These are phyloP conservation scores for Neurospora sp. DNA, from an alignment of 495 filamentous ascomycete species.

Conservation along the genomic window DNA sequence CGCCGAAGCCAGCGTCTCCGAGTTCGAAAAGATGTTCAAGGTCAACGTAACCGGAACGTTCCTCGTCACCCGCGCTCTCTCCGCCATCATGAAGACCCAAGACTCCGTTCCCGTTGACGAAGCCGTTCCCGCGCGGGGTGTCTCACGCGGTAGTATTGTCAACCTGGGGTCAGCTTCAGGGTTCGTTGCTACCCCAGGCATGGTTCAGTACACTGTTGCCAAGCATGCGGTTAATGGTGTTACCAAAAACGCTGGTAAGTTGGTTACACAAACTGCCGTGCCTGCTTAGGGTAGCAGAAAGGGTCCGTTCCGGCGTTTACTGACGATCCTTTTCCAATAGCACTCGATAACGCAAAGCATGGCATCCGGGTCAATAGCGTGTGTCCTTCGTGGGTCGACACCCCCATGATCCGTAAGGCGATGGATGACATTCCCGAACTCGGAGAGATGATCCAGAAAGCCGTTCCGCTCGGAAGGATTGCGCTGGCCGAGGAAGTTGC, in stretches of 20 bases:
- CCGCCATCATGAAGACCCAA: not conserved
- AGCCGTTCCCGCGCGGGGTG: not conserved
- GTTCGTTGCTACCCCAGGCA: not conserved
- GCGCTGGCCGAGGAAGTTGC: not conserved
- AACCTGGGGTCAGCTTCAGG: not conserved
- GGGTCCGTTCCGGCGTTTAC: not conserved
- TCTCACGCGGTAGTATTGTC: not conserved
- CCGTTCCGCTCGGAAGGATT: not conserved
- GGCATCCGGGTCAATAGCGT: not conserved
- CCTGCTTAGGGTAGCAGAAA: not conserved
- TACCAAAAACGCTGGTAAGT: not conserved
- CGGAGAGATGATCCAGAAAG: not conserved
- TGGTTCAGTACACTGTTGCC: not conserved
- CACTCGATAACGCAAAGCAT: not conserved
- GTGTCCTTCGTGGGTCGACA: not conserved
- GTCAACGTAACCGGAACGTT: not conserved
- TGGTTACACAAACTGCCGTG: not conserved
- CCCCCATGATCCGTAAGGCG: not conserved
- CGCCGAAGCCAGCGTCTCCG: not conserved
- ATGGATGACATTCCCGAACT: not conserved
- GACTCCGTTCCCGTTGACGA: not conserved
- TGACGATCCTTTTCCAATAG: not conserved
- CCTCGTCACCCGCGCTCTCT: not conserved
- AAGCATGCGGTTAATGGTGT: not conserved
- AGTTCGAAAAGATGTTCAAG: not conserved